Percentiles rank a stretch among this genome's conserved stretches.
phyloP scores from a whole-genome alignment of 176 grass and related monocot species.

The Echinochloa phyllopogon region DNA sequence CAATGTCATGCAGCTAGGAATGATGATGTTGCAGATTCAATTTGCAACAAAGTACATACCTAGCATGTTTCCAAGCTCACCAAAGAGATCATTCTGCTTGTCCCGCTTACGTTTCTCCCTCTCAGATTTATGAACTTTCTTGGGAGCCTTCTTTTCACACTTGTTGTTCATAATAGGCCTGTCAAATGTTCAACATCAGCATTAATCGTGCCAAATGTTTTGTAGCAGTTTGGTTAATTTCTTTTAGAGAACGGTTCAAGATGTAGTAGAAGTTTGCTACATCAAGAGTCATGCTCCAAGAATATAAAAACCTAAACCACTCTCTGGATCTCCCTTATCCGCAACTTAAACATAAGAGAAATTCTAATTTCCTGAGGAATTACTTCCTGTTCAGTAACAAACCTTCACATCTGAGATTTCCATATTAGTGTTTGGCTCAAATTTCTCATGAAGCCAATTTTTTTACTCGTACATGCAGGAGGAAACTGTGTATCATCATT shows the following conservation, averaged over 20 bases:
- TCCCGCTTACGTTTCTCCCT: constrained; percentile 85
- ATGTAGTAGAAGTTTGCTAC: not conserved
- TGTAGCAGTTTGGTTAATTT: not conserved
- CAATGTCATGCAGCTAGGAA: not conserved
- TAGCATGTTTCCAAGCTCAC: constrained; percentile 64
- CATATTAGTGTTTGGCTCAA: not conserved
- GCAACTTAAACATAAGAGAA: not conserved
- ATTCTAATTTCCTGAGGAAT: not conserved
- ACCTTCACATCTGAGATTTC: not conserved
- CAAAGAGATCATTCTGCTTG: constrained; percentile 80
- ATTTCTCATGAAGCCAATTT: not conserved
- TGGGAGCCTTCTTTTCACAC: constrained; percentile 65
- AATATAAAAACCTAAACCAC: not conserved
- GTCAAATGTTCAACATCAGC: constrained; percentile 20
- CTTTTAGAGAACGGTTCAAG: not conserved
- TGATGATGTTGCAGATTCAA: not conserved
- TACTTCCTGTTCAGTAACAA: not conserved
- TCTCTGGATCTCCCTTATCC: not conserved
- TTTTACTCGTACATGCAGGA: not conserved
- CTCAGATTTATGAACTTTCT: constrained; percentile 91
- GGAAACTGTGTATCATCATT: not conserved
- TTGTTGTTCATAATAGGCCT: constrained; percentile 55
- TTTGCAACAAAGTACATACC: constrained; percentile 48
- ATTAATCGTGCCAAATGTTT: not conserved
- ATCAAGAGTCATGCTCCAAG: not conserved